Evolutionary conservation across 352 stramenopile species (phyloP).

Genomic region (Phytophthora megakarya): DNA sequence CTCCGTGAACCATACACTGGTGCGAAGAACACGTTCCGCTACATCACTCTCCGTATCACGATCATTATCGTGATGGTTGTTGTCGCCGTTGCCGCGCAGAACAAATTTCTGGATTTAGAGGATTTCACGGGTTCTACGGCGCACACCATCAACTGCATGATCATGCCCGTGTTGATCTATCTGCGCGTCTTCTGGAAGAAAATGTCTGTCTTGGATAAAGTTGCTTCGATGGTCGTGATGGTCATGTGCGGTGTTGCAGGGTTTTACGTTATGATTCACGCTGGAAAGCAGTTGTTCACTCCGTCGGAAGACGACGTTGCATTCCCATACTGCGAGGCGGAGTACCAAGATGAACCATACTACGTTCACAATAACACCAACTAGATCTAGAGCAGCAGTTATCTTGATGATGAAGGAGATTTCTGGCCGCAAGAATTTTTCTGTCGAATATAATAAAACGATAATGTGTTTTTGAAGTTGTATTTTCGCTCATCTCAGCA

Average conservation of each 20-base stretch:
- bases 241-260: slow-evolving; percentile 46
- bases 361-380: slow-evolving; percentile 23
- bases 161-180: slow-evolving; percentile 54
- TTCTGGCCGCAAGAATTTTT: too few species aligned
- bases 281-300: slow-evolving; percentile 46
- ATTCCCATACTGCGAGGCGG: slow-evolving; percentile 21
- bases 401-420: too few species aligned
- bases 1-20: slow-evolving; percentile 43
- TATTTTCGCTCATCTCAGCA: too few species aligned
- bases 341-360: slow-evolving; percentile 26
- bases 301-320: slow-evolving; percentile 17
- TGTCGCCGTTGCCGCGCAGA: slow-evolving; percentile 10
- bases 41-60: slow-evolving; percentile 28
- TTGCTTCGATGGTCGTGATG: slow-evolving; percentile 36
- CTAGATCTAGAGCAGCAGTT: too few species aligned
- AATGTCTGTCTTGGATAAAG: slow-evolving; percentile 48
- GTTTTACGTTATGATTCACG: slow-evolving; percentile 50
- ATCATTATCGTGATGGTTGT: slow-evolving; percentile 23
- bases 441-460: too few species aligned
- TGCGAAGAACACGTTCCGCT: slow-evolving; percentile 38
- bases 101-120: slow-evolving; percentile 27
- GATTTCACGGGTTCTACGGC: slow-evolving; percentile 51
- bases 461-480: too few species aligned
- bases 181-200: slow-evolving; percentile 48
- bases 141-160: slow-evolving; percentile 58